Conservation (phyloP, 305 asterid species). For the Solanum hybrid region DNA sequence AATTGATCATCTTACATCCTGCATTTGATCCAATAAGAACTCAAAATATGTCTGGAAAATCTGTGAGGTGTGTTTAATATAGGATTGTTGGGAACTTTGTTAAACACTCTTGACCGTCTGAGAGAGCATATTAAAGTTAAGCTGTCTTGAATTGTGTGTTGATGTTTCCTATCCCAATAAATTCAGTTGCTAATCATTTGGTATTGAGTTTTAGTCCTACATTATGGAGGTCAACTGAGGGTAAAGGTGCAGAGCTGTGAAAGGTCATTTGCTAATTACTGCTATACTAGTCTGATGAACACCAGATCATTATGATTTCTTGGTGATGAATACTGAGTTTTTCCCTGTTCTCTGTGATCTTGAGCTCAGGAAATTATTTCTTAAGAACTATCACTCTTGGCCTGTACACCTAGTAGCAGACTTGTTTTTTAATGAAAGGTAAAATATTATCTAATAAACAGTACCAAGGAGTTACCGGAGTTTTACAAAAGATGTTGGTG, state of each 20-base stretch:
- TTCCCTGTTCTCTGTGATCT: neutral
- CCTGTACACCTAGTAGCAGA: neutral
- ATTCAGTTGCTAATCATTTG: neutral
- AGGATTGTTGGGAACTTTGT: neutral
- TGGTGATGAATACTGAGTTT: neutral
- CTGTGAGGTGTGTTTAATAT: neutral
- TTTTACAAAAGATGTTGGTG: neutral
- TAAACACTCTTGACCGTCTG: neutral
- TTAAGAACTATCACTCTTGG: neutral
- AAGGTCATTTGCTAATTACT: neutral
- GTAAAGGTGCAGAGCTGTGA: neutral
- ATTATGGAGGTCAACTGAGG: neutral
- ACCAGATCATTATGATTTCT: neutral
- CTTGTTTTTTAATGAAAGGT: neutral
- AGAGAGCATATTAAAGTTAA: neutral
- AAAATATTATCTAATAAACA: neutral
- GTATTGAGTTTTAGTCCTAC: neutral
- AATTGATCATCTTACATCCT: neutral
- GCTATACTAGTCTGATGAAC: neutral
- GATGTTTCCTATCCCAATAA: neutral
- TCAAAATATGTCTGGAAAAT: neutral
- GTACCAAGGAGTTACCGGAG: neutral
- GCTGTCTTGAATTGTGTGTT: neutral
- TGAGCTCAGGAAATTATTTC: constrained; percentile 3
- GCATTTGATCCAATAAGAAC: neutral